Base-by-base conservation (phyloP, 1,284 basidiomycete genomes). In the Sporisorium scitamineum region DNA sequence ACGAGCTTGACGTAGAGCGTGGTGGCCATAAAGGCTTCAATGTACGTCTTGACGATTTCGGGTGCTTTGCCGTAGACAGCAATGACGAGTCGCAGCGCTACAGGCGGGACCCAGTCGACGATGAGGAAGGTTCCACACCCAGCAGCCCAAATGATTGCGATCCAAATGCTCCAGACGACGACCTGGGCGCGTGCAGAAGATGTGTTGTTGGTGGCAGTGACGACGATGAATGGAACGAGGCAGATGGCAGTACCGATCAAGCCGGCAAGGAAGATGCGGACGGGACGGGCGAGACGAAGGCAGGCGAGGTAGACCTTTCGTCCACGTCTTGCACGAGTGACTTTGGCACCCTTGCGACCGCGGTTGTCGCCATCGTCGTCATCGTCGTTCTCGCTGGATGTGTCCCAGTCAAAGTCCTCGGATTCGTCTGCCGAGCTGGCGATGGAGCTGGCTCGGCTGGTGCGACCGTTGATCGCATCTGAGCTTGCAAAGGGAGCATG, bases 321-420 rank as follows among this genome's bases (percentile, higher is more conserved):
- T 22, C 80, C 80, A 24, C 82, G 68, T 39, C 63, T 76, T 22
- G 79, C 80, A 4, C 80, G 61, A 4, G 72, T 76, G 39, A 64
- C 47, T 47, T 71, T 65, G 20, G 61, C 61, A 24, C 60, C 59
- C 18, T 65, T 66, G 45, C 51, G 60, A 14, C 53, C 61, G 13
- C 63, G 72, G 26, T 22, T 41, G n/a, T 42, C 54, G 34, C 52
- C 54, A 14, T 77, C 67, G 39, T 76, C 67, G 32, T 80, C 76
- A 10, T 70, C 72, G 39, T 77, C 70, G 20, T 70, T 65, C 18
- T 68, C 74, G 51, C 68, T 71, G 3, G 70, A 70, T 13, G 79
- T 79, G 52, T 83, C 78, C 82, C 82, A 84, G 45, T 84, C 77
- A 31, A 84, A 84, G 60, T 80, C 76, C n/a, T 82, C 81, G 3